Evolutionary conservation across 176 grass and related monocot genomes (phyloP).

Genomic region (Oryza rufipogon): DNA sequence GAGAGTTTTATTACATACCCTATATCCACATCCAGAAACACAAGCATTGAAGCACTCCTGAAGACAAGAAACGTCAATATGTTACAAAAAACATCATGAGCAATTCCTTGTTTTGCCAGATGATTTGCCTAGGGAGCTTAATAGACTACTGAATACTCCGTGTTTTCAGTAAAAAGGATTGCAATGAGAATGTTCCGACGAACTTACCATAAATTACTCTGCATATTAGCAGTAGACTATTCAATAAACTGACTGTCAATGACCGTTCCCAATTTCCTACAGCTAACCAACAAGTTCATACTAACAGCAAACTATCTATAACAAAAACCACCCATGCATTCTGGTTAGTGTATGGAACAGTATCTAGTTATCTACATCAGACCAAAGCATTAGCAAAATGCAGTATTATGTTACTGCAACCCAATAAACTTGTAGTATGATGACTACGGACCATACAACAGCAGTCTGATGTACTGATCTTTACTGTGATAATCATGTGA

Average conservation of each 20-base stretch:
- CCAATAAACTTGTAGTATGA: background rate
- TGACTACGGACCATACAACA: background rate
- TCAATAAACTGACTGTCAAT: background rate
- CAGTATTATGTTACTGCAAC: background rate
- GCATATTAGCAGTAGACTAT: constrained; percentile 5
- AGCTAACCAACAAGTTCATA: background rate
- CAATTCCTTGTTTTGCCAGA: background rate
- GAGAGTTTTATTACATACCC: constrained; percentile 46
- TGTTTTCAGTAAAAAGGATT: background rate
- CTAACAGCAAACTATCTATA: background rate
- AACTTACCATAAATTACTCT: background rate
- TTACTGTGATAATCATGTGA: background rate
- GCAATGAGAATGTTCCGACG: background rate
- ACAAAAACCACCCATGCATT: background rate
- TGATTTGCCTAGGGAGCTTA: background rate
- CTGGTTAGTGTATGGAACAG: background rate
- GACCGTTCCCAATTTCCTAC: background rate
- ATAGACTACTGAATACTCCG: background rate
- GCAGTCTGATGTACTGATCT: background rate
- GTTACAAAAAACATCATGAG: background rate
- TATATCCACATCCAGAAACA: constrained; percentile 91
- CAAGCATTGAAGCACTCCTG: constrained; percentile 96
- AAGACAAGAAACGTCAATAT: background rate
- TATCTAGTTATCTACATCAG: background rate
- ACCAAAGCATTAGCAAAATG: background rate